Evolutionary conservation across 1,139 yeast genomes (phyloP).

Genomic region (Diutina mesorugosa): DNA sequence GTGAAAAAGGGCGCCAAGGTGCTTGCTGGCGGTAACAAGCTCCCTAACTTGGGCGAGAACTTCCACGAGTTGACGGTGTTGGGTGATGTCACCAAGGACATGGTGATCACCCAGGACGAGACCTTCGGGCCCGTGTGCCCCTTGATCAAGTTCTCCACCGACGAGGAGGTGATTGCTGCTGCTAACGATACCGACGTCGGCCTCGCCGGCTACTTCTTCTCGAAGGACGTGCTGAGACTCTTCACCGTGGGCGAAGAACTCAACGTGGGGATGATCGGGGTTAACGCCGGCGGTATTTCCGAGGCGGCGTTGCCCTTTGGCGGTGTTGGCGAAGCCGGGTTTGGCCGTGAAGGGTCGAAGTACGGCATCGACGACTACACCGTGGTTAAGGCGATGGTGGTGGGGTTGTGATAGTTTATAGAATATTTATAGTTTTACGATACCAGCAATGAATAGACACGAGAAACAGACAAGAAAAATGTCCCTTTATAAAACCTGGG

Average conservation of each 20-base stretch:
- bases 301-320: slow-evolving; percentile 72
- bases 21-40: slow-evolving; percentile 50
- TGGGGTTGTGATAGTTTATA: slow-evolving; percentile 16
- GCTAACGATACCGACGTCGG: slow-evolving; percentile 69
- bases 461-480: background rate
- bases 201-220: slow-evolving; percentile 69
- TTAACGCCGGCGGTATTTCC: slow-evolving; percentile 61
- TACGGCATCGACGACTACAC: slow-evolving; percentile 69
- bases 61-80: slow-evolving; percentile 72
- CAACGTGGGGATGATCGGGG: slow-evolving; percentile 74
- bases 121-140: slow-evolving; percentile 91
- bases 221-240: slow-evolving; percentile 48
- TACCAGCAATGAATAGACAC: background rate
- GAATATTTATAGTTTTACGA: background rate
- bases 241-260: slow-evolving; percentile 58
- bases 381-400: slow-evolving; percentile 46
- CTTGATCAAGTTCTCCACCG: slow-evolving; percentile 46
- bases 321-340: slow-evolving; percentile 69
- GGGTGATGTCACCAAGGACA: slow-evolving; percentile 48
- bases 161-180: slow-evolving; percentile 53
- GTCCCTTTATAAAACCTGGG: too few relatives aligned
- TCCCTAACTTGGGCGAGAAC: slow-evolving; percentile 55
- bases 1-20: slow-evolving; percentile 38
- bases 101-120: slow-evolving; percentile 59
- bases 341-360: slow-evolving; percentile 72